Evolutionary conservation across 305 asterid genomes (phyloP).

Genomic region (Fraxinus ornus): DNA sequence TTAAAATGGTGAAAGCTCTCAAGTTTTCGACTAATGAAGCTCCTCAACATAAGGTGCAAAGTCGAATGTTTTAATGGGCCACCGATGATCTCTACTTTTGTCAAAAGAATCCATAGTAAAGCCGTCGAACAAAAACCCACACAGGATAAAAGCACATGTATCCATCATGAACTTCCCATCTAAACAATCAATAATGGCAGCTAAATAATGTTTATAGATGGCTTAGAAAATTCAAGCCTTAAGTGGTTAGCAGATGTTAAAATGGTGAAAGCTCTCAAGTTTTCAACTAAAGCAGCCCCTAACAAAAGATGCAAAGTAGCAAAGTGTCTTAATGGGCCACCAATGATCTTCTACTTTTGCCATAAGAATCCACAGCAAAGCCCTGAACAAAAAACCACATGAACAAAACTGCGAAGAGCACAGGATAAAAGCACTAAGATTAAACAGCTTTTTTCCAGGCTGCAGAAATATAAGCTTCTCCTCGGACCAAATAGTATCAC

Average conservation of each 20-base stretch:
- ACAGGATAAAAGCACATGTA: constrained; percentile 30
- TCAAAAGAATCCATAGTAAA: constrained; percentile 39
- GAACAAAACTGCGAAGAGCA: constrained; percentile 35
- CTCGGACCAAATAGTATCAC: constrained; percentile 28
- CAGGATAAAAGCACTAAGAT: constrained; percentile 36
- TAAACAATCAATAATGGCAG: not conserved
- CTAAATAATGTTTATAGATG: constrained; percentile 26
- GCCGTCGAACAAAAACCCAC: constrained; percentile 34
- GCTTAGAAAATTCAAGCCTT: constrained; percentile 36
- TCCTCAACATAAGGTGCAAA: constrained; percentile 36
- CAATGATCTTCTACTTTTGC: constrained; percentile 39
- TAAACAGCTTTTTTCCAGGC: constrained; percentile 35
- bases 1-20: constrained; percentile 40
- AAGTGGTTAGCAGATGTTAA: constrained; percentile 45
- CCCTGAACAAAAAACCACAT: constrained; percentile 36
- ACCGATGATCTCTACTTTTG: constrained; percentile 40
- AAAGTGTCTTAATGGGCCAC: constrained; percentile 35
- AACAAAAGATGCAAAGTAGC: constrained; percentile 40
- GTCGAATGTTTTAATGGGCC: constrained; percentile 32
- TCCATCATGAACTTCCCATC: not conserved
- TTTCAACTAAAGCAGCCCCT: constrained; percentile 23
- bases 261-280: constrained; percentile 37
- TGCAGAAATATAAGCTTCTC: constrained; percentile 41
- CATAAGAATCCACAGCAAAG: constrained; percentile 37
- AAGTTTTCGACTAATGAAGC: constrained; percentile 27